A percentile compares a stretch with the other conserved stretches of the same genome.
phyloP scores from a whole-genome alignment of 371 early-diverging fungal species.

The Phascolomyces articulosus region DNA sequence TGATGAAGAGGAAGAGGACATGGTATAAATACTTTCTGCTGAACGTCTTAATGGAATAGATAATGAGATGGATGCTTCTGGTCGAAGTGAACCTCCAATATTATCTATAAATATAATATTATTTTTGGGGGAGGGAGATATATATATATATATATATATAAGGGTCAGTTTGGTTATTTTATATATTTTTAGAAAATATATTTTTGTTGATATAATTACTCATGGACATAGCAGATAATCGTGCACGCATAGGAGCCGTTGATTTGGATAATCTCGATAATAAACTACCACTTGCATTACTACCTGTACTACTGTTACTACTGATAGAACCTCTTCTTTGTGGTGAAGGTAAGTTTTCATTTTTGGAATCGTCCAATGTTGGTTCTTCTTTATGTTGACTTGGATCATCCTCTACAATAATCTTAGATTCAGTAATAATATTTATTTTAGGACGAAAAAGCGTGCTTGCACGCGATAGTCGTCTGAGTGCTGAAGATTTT shows the following conservation, averaged over 20 bases:
- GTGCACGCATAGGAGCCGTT: conserved; percentile 22
- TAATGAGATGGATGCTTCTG: conserved; percentile 16
- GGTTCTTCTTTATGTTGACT: too few relatives aligned
- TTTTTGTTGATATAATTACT: conserved; percentile 5
- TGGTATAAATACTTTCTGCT: conserved; percentile 19
- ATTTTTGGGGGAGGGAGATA: too few relatives aligned
- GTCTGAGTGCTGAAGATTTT: background rate
- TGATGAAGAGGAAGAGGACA: too few relatives aligned
- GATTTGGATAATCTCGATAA: conserved; percentile 18
- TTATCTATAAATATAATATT: background rate
- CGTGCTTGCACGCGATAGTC: conserved; percentile 22
- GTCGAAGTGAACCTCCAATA: conserved; percentile 10
- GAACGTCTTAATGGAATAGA: conserved; percentile 23
- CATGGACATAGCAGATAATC: conserved; percentile 16
- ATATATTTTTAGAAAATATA: background rate
- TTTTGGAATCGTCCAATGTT: too few relatives aligned
- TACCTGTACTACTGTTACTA: conserved; percentile 9
- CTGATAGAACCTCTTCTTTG: conserved; percentile 1
- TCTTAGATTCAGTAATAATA: conserved; percentile 11
- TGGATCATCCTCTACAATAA: conserved; percentile 1
- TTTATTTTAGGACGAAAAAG: conserved; percentile 16
- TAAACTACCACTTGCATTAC: conserved; percentile 8
- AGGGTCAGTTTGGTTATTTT: too few relatives aligned
- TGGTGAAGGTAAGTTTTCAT: background rate
- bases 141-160: too few relatives aligned